These are phyloP conservation scores for Cyclotella kingstonii DNA, from an alignment of 108 stramenopile genomes.

Conservation along the genomic window DNA sequence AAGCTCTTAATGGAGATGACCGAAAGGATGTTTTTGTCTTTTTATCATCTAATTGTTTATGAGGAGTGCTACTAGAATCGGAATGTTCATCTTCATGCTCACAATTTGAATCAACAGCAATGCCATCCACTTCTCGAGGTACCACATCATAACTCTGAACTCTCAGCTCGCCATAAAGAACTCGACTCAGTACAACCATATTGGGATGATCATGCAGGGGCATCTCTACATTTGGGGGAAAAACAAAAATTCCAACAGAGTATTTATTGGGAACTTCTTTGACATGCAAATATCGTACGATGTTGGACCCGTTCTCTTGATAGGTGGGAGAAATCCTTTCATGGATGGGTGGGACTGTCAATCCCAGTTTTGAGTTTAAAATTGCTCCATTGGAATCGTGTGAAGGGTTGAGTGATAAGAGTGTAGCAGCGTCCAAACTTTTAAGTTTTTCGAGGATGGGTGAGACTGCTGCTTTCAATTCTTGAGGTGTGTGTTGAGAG, in stretches of 20 bases:
- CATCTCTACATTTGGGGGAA: slow-evolving; percentile 85
- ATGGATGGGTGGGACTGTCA: slow-evolving; percentile 56
- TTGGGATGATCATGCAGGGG: slow-evolving; percentile 94
- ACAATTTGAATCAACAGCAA: not conserved
- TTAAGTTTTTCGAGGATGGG: slow-evolving; percentile 48
- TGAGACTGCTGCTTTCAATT: slow-evolving; percentile 14
- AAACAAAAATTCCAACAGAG: slow-evolving; percentile 89
- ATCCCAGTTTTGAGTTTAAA: slow-evolving; percentile 18
- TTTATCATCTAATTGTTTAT: not conserved
- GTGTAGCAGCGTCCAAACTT: slow-evolving; percentile 48
- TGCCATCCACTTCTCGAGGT: slow-evolving; percentile 5
- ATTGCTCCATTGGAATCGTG: slow-evolving; percentile 11
- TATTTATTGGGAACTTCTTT: slow-evolving; percentile 71
- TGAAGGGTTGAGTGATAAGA: slow-evolving; percentile 49
- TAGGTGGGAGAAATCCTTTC: slow-evolving; percentile 47
- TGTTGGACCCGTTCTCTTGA: slow-evolving; percentile 6
- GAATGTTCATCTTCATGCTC: not conserved
- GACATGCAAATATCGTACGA: slow-evolving; percentile 79
- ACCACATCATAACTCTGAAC: slow-evolving; percentile 75
- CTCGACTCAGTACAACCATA: slow-evolving; percentile 89
- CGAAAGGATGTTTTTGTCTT: not conserved
- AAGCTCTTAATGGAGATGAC: slow-evolving; percentile 11
- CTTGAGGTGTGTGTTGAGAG: slow-evolving; percentile 14
- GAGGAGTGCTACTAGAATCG: too few relatives aligned
- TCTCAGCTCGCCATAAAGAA: slow-evolving; percentile 85